These are phyloP conservation scores for Yamadazyma atmosphaerica DNA, from an alignment of 1,139 yeast genomes.

Conservation along the genomic window DNA sequence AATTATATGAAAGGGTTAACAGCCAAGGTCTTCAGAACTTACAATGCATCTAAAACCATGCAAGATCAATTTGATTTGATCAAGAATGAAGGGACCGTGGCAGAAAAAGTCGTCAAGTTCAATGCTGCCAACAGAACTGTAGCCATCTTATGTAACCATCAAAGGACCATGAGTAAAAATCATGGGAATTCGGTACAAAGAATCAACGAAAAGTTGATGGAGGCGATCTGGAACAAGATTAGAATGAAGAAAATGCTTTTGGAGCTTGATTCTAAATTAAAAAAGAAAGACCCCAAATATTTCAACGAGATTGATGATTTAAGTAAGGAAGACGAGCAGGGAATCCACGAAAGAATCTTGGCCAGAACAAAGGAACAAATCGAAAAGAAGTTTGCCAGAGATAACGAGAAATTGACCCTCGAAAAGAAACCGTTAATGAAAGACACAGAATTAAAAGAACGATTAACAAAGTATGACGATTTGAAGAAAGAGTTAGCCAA, in stretches of 20 bases:
- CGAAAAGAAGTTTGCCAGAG: constrained; percentile 66
- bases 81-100: constrained; percentile 79
- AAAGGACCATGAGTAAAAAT: constrained; percentile 83
- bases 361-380: constrained; percentile 65
- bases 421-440: constrained; percentile 56
- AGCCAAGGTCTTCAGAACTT: constrained; percentile 97
- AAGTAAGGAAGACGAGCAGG: constrained; percentile 59
- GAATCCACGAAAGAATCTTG: constrained; percentile 56
- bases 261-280: constrained; percentile 56
- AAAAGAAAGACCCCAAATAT: constrained; percentile 53
- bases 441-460: constrained; percentile 55
- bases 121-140: constrained; percentile 96
- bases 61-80: constrained; percentile 88
- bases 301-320: constrained; percentile 75
- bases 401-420: constrained; percentile 68
- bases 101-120: constrained; percentile 82
- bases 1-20: constrained; percentile 90
- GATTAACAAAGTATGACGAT: constrained; percentile 60
- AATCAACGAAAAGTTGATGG: constrained; percentile 73
- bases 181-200: constrained; percentile 81
- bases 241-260: constrained; percentile 72
- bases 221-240: constrained; percentile 80
- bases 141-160: constrained; percentile 96
- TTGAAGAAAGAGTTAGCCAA: constrained; percentile 50
- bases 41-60: constrained; percentile 95